Base-by-base conservation (phyloP, 2,329 filamentous ascomycete species). In the Mollisiaceae sp. region DNA sequence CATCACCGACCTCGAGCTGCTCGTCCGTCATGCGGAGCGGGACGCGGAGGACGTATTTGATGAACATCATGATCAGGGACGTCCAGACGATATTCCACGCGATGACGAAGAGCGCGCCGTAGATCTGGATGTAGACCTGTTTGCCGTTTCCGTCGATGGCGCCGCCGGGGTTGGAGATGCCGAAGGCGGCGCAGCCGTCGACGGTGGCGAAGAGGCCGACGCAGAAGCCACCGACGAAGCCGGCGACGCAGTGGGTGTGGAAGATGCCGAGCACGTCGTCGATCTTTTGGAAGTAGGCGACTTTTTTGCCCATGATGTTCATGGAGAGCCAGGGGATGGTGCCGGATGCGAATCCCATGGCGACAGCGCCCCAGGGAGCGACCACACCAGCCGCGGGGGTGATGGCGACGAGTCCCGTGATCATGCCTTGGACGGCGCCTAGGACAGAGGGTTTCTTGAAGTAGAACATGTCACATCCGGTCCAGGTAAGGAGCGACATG, bases 201-300 rank as follows among this genome's bases (percentile, higher is more conserved):
- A 72, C 72, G 1, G 81, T 82, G 0, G 82, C 81, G 72, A 82
- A 83, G 22, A 83, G 72, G 27, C 82, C 81, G 0, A 78, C 78
- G 14, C 79, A 74, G 62, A 83, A 82, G 9, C 81, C 81, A 9
- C 81, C 82, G 0, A 82, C 69, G 47, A 78, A 75, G 15, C 80
- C 82, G 14, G 81, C 81, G 2, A 84, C 78, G 71, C 79, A 77
- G 72, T 84, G 82, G 0, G 82, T 84, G 72, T 84, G 79, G 61
- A 81, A 79, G 43, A 82, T 77, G 65, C 81, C 83, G 50, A 86
- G 79, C 11, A 82, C 78, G 71, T 88, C 84, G 72, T 87, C 84
- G 66, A 82, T 79, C 68, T 80, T 78, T 71, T 84, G 83, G 83
- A 89, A 89, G 75, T 89, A 87, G 69, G 85, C 84, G 62, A 74